A percentile compares a stretch with the other conserved stretches of the same genome.
These are phyloP conservation scores for Malus sylvestris DNA, from an alignment of 306 rosid genomes.

Conservation along the genomic window DNA sequence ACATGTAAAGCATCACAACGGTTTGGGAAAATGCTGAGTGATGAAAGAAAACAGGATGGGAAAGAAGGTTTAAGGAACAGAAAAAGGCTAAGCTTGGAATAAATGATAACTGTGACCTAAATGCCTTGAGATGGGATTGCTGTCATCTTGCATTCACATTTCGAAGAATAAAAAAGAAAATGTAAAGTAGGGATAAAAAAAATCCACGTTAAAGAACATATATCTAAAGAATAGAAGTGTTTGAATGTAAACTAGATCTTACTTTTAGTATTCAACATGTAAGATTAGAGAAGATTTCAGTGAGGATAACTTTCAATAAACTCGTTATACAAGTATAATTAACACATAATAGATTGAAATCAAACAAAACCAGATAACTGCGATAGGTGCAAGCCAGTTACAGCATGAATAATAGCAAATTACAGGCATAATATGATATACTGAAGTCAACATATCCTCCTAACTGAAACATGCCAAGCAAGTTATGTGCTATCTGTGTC, in stretches of 20 bases:
- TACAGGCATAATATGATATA: background rate
- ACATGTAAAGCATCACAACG: background rate
- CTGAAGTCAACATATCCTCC: background rate
- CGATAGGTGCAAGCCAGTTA: background rate
- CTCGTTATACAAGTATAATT: background rate
- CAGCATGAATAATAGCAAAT: background rate
- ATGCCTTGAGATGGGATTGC: background rate
- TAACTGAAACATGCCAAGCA: background rate
- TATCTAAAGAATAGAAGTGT: background rate
- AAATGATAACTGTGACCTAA: background rate
- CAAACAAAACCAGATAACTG: background rate
- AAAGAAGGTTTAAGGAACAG: background rate
- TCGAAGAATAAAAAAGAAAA: background rate
- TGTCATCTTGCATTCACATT: background rate
- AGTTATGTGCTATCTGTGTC: background rate
- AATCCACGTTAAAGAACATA: too few relatives aligned
- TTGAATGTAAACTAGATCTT: background rate
- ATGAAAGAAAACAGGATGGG: background rate
- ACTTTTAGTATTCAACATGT: background rate
- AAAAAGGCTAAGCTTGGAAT: background rate
- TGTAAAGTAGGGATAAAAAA: background rate
- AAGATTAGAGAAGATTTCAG: background rate
- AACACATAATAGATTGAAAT: conserved; percentile 8
- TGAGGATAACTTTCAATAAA: background rate
- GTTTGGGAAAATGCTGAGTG: background rate